phyloP scores from a whole-genome alignment of 805 yeast genomes.

The Candida dajiaensis region DNA sequence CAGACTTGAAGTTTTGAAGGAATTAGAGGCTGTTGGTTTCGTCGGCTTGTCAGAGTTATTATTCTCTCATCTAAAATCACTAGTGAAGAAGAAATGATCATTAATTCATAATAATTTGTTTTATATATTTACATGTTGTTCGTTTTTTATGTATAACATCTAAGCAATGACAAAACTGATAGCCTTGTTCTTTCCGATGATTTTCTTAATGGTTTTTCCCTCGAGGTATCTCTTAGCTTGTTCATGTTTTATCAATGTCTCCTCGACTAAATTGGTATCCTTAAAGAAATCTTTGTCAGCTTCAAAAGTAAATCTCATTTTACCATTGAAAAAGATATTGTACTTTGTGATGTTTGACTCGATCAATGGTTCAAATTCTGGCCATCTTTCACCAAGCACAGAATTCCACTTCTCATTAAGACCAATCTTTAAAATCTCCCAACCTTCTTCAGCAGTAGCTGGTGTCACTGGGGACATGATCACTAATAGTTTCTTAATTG shows the following conservation, averaged over 20 bases:
- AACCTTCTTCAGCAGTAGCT: slow-evolving; percentile 73
- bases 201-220: slow-evolving; percentile 39
- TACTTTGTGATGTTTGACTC: slow-evolving; percentile 36
- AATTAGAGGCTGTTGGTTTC: slow-evolving; percentile 38
- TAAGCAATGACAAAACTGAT: slow-evolving; percentile 18
- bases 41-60: slow-evolving; percentile 44
- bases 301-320: slow-evolving; percentile 44
- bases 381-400: slow-evolving; percentile 62
- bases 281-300: slow-evolving; percentile 32
- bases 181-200: slow-evolving; percentile 44
- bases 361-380: slow-evolving; percentile 35
- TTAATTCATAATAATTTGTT: background rate
- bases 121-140: background rate
- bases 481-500: slow-evolving; percentile 49
- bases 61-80: slow-evolving; percentile 47
- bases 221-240: slow-evolving; percentile 37
- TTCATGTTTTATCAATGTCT: slow-evolving; percentile 24
- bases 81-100: slow-evolving; percentile 26
- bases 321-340: slow-evolving; percentile 72
- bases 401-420: slow-evolving; percentile 36
- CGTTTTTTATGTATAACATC: background rate
- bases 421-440: slow-evolving; percentile 41
- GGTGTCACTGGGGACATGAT: slow-evolving; percentile 80
- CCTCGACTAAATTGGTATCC: slow-evolving; percentile 32
- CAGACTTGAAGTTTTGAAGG: slow-evolving; percentile 37